These are phyloP conservation scores for Leishmania braziliensis DNA, from an alignment of 208 protist genomes.

Conservation along the genomic window DNA sequence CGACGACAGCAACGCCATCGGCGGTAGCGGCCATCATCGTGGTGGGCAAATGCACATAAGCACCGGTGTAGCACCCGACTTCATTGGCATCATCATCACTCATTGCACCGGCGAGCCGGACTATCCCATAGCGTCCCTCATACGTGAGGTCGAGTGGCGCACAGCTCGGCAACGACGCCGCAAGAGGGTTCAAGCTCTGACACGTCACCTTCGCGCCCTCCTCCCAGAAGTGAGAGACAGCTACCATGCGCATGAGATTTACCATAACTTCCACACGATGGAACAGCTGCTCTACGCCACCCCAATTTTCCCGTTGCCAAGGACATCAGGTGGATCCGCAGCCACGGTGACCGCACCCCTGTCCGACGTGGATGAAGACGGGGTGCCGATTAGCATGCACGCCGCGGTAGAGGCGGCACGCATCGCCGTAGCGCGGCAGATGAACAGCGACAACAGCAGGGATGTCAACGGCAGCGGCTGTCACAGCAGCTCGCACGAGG, in stretches of 20 bases:
- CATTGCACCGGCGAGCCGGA: slow-evolving; percentile 56
- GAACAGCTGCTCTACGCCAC: slow-evolving; percentile 1
- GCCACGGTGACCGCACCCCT: neutral
- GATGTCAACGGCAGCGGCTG: neutral
- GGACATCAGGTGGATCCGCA: neutral
- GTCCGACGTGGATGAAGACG: slow-evolving; percentile 11
- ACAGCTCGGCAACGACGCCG: slow-evolving; percentile 17
- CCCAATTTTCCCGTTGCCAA: neutral
- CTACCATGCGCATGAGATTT: slow-evolving; percentile 14
- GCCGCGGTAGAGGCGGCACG: slow-evolving; percentile 2
- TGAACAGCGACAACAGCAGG: neutral
- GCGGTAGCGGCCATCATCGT: neutral
- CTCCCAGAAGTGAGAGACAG: slow-evolving; percentile 7
- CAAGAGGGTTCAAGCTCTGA: neutral
- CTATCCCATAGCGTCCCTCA: slow-evolving; percentile 27
- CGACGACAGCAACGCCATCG: neutral
- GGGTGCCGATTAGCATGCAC: slow-evolving; percentile 16
- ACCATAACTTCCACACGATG: slow-evolving; percentile 11
- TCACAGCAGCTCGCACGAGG: neutral
- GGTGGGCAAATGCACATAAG: neutral
- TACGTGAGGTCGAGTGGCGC: slow-evolving; percentile 11
- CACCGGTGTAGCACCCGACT: slow-evolving; percentile 38
- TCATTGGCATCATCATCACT: slow-evolving; percentile 77
- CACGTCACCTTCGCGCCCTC: neutral
- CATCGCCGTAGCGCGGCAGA: neutral